Evolutionary conservation across 2,329 filamentous ascomycete species (phyloP).

Genomic region (Alternaria tenuissima): DNA sequence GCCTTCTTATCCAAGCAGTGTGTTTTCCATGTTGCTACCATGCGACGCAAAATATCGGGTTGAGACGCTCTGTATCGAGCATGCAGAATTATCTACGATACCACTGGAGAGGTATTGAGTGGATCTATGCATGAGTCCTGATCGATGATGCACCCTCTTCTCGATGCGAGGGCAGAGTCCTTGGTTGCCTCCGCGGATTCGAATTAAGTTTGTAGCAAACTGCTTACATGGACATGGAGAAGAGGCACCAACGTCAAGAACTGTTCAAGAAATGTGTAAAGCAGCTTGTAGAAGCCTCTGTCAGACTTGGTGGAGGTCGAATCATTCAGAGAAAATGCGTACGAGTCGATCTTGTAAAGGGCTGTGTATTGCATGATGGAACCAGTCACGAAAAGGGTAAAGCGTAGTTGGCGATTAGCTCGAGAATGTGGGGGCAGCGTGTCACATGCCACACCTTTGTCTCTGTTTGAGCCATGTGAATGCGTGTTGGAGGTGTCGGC

Average conservation of each 20-base stretch:
- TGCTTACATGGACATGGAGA: neutral
- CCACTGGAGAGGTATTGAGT: neutral
- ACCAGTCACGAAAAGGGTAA: conserved; percentile 12
- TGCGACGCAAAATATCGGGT: neutral
- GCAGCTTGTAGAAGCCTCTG: neutral
- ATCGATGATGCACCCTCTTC: neutral
- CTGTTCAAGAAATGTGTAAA: neutral
- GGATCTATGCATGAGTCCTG: neutral
- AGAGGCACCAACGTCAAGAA: neutral
- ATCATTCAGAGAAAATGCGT: neutral
- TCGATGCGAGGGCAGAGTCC: neutral
- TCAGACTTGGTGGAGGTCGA: neutral
- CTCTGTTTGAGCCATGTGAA: conserved; percentile 25
- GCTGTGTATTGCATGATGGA: conserved; percentile 13
- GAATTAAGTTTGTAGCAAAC: neutral
- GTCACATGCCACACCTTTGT: conserved; percentile 34
- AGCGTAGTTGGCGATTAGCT: conserved; percentile 9
- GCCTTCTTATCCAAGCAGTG: neutral
- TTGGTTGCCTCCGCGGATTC: neutral
- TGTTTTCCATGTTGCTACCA: neutral
- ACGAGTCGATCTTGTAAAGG: neutral
- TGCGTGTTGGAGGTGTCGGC: conserved; percentile 17
- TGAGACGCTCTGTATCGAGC: neutral
- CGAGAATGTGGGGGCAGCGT: conserved; percentile 30
- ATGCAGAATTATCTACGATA: neutral